Base-by-base conservation (phyloP, 2,329 filamentous ascomycete species). In the Stagonosporopsis cucurbitacearum region DNA sequence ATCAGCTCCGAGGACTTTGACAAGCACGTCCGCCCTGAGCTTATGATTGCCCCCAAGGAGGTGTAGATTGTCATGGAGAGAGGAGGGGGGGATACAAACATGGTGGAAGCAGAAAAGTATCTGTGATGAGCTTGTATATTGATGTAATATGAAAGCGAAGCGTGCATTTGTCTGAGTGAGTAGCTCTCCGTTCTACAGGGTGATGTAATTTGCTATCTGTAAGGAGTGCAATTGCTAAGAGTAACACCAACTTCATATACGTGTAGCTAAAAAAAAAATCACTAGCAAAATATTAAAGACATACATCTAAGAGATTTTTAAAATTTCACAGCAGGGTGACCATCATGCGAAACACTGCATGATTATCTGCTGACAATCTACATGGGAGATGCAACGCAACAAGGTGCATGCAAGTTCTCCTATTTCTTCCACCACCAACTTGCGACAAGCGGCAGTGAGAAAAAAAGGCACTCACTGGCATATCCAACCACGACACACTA, bases 1-100 rank as follows among this genome's bases (percentile, higher is more conserved):
- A 82, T 98, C 65, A 94, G 88, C 63, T 87, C 88, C 73, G 91
- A 90, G 72, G 93, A 97, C 74, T 98, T 98, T 74, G 92, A 97
- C 78, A 84, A 86, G 66, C 83, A 96, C 63, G 95, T 99, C 65
- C 87, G 88, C 70, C 95, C 95, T 22, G 94, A 98, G 82, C 85
- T 98, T 73, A 99, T 99, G 94, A 84, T 99, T 72, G 88, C 88
- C 57, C 94, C 94, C 44, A 88, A 86, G 77, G 86, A 88, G 60
- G 58, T 41, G 8, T 50, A 55, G 46, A 19, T 43, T 7, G 33
- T 33, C 37, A 42, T 19, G 36, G 17, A 11, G 23, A 22, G 13
- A 33, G n/a, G 6, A 15, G 20, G 11, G 23, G 13, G 2, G 11
- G 33, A n/a, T n/a, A n/a, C n/a, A n/a, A n/a, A n/a, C n/a, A n/a